These are phyloP conservation scores for Sisymbrium irio DNA, from an alignment of 345 rosid genomes.

Conservation along the genomic window DNA sequence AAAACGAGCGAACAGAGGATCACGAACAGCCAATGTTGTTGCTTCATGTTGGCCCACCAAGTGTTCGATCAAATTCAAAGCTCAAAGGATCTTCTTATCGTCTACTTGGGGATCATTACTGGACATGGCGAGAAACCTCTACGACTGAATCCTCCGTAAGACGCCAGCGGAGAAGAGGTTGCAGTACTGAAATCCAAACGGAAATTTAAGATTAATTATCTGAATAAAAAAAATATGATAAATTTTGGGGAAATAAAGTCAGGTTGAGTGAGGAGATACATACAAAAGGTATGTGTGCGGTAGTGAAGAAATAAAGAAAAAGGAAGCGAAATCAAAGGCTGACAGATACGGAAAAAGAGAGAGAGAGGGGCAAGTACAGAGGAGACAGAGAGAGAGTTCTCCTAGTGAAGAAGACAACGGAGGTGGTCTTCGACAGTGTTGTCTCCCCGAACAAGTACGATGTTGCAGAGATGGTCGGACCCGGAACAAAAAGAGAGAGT, in stretches of 20 bases:
- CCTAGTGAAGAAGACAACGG: conserved; percentile 19
- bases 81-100: background rate
- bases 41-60: conserved; percentile 20
- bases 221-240: background rate
- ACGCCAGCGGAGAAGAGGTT: conserved; percentile 12
- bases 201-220: background rate
- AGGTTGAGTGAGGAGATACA: background rate
- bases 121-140: background rate
- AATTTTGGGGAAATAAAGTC: background rate
- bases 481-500: background rate
- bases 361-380: background rate
- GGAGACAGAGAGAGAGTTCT: conserved; percentile 12
- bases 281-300: background rate
- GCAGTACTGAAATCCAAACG: conserved; percentile 12
- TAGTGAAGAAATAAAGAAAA: conserved; percentile 13
- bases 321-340: conserved; percentile 27
- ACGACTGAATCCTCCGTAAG: conserved; percentile 13
- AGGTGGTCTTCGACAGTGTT: conserved; percentile 26
- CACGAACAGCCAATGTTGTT: conserved; percentile 18
- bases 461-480: conserved; percentile 39
- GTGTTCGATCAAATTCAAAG: conserved; percentile 16
- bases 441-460: conserved; percentile 32
- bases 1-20: conserved; percentile 19
- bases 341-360: conserved; percentile 15
- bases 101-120: background rate